Conservation (phyloP, 129 eudicot species). For the Smallanthus sonchifolius region DNA sequence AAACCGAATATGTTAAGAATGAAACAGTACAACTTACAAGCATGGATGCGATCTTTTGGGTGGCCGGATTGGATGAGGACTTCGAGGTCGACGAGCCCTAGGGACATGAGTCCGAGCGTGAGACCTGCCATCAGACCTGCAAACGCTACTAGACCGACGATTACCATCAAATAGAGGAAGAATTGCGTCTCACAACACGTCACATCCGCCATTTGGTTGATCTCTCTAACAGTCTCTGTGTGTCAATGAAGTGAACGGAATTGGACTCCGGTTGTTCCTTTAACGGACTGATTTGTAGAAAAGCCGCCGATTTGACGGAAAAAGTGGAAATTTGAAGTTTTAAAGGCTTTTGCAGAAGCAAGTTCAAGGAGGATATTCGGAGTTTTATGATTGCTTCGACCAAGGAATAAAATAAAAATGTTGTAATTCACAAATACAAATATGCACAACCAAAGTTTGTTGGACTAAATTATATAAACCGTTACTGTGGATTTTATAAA, state of each 20-base stretch:
- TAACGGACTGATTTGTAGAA: conserved; percentile 7
- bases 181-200: conserved; percentile 60
- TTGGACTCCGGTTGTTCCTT: not conserved
- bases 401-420: conserved; percentile 11
- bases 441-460: not conserved
- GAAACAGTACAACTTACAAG: conserved; percentile 42
- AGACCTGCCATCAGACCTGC: conserved; percentile 98
- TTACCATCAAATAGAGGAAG: conserved; percentile 37
- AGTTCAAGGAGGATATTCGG: conserved; percentile 25
- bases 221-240: not conserved
- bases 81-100: conserved; percentile 97
- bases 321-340: not conserved
- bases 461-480: not conserved
- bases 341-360: not conserved
- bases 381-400: conserved; percentile 7
- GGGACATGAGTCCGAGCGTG: conserved; percentile 93
- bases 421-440: not conserved
- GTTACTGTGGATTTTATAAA: not conserved
- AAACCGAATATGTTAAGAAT: not conserved
- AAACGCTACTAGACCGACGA: conserved; percentile 67
- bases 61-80: conserved; percentile 94
- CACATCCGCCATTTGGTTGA: conserved; percentile 41
- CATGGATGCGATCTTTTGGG: conserved; percentile 79
- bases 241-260: not conserved
- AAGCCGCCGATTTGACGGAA: conserved; percentile 13